These are phyloP conservation scores for Diversispora eburnea DNA, from an alignment of 192 early-diverging fungal species.

Conservation along the genomic window DNA sequence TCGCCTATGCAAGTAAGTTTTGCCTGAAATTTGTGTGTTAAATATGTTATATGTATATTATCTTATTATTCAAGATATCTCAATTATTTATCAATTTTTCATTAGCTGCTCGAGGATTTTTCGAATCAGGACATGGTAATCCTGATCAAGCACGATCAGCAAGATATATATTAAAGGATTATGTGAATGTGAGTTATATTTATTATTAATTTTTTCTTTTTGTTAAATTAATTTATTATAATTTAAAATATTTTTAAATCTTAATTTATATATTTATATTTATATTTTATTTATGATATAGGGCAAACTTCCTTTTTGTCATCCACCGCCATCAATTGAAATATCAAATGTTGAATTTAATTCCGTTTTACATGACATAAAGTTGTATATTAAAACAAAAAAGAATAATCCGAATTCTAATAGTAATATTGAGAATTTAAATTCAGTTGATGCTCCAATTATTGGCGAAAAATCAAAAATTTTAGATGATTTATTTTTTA, in stretches of 20 bases:
- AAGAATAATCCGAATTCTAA: slow-evolving; percentile 34
- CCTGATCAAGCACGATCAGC: slow-evolving; percentile 97
- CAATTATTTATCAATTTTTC: neutral
- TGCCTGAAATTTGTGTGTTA: neutral
- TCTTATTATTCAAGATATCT: slow-evolving; percentile 9
- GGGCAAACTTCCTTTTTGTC: slow-evolving; percentile 90
- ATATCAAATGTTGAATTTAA: slow-evolving; percentile 76
- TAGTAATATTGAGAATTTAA: slow-evolving; percentile 39
- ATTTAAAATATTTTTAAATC: too few relatives aligned
- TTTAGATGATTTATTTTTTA: slow-evolving; percentile 51
- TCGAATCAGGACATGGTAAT: slow-evolving; percentile 89
- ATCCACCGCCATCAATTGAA: slow-evolving; percentile 69
- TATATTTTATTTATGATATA: slow-evolving; percentile 32
- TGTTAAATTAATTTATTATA: neutral
- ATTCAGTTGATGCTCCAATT: slow-evolving; percentile 34
- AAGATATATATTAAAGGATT: slow-evolving; percentile 96
- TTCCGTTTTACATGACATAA: slow-evolving; percentile 68
- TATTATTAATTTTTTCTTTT: slow-evolving; percentile 1
- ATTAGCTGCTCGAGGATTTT: slow-evolving; percentile 83
- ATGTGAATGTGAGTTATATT: slow-evolving; percentile 65
- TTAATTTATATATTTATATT: neutral
- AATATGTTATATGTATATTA: neutral
- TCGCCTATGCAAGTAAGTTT: slow-evolving; percentile 75
- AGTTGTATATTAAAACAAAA: slow-evolving; percentile 51
- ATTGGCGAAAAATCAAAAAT: slow-evolving; percentile 51